A percentile compares a stretch with the other conserved stretches of the same genome.
phyloP scores from a whole-genome alignment of 1,284 basidiomycete species.

The Cutaneotrichosporon mucoides region DNA sequence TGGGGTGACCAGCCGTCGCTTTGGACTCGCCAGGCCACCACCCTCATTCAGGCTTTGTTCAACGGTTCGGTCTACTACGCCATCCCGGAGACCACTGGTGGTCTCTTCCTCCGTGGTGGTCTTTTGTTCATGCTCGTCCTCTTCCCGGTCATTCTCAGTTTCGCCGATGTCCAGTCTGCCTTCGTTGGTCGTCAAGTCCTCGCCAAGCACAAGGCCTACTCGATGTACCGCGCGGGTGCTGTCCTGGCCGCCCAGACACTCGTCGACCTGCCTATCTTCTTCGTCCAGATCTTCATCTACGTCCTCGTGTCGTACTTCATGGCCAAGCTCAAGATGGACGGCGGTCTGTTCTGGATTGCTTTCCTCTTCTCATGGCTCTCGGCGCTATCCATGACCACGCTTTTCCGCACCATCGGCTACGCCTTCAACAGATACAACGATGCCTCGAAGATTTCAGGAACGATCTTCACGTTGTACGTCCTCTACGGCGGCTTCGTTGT shows the following conservation, averaged over 20 bases:
- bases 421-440: conserved; percentile 41
- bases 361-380: conserved; percentile 31
- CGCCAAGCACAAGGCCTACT: conserved; percentile 52
- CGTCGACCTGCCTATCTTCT: conserved; percentile 53
- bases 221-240: conserved; percentile 48
- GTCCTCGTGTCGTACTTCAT: conserved; percentile 47
- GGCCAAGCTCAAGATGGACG: conserved; percentile 27
- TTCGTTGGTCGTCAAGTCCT: conserved; percentile 71
- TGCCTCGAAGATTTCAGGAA: conserved; percentile 42
- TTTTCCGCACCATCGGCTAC: conserved; percentile 43
- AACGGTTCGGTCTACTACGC: conserved; percentile 71
- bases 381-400: conserved; percentile 32
- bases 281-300: conserved; percentile 47
- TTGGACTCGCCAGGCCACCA: conserved; percentile 40
- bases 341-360: conserved; percentile 45
- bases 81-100: conserved; percentile 60
- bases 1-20: conserved; percentile 35
- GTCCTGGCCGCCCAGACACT: conserved; percentile 62
- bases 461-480: conserved; percentile 36
- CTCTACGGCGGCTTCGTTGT: conserved; percentile 40
- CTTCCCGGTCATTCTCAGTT: conserved; percentile 52
- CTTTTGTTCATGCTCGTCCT: conserved; percentile 52
- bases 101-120: conserved; percentile 68
- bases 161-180: conserved; percentile 67
- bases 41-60: conserved; percentile 44